phyloP scores from a whole-genome alignment of 495 filamentous ascomycete species.

The Hyaloscypha hepaticicola region DNA sequence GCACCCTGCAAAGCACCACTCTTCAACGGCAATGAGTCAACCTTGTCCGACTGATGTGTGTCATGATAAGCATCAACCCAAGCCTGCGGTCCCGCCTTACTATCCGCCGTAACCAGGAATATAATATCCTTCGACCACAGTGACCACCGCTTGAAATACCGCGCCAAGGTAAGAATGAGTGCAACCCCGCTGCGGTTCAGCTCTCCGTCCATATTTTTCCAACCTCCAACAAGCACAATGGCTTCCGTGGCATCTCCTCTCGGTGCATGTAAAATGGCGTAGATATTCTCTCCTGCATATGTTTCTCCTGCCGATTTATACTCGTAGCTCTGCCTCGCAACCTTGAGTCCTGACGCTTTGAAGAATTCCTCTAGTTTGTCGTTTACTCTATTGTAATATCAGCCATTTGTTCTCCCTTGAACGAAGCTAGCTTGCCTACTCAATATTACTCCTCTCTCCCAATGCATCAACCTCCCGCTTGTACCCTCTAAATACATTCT shows the following conservation, averaged over 20 bases:
- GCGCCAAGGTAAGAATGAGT: slow-evolving; percentile 77
- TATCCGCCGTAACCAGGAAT: slow-evolving; percentile 84
- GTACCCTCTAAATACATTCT: slow-evolving; percentile 92
- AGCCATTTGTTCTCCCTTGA: slow-evolving; percentile 14
- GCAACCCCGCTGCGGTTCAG: slow-evolving; percentile 85
- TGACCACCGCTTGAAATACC: slow-evolving; percentile 97
- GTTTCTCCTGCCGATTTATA: slow-evolving; percentile 72
- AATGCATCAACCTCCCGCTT: slow-evolving; percentile 75
- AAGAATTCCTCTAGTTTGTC: slow-evolving; percentile 73
- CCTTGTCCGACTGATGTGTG: slow-evolving; percentile 62
- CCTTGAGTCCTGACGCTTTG: slow-evolving; percentile 74
- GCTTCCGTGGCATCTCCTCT: slow-evolving; percentile 98
- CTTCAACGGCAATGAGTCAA: slow-evolving; percentile 83
- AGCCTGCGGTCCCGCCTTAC: slow-evolving; percentile 85
- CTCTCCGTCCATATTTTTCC: slow-evolving; percentile 77
- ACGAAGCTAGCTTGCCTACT: slow-evolving; percentile 37
- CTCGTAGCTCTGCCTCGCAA: slow-evolving; percentile 77
- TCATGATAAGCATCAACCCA: slow-evolving; percentile 99
- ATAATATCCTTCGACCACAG: slow-evolving; percentile 99
- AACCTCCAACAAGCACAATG: slow-evolving; percentile 86
- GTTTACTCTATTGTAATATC: slow-evolving; percentile 51
- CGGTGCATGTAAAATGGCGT: slow-evolving; percentile 92
- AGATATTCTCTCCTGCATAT: slow-evolving; percentile 84
- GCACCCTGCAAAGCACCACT: slow-evolving; percentile 92
- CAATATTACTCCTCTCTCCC: slow-evolving; percentile 48